phyloP scores from a whole-genome alignment of 768 basidiomycete species.

The Holtermannia corniformis region DNA sequence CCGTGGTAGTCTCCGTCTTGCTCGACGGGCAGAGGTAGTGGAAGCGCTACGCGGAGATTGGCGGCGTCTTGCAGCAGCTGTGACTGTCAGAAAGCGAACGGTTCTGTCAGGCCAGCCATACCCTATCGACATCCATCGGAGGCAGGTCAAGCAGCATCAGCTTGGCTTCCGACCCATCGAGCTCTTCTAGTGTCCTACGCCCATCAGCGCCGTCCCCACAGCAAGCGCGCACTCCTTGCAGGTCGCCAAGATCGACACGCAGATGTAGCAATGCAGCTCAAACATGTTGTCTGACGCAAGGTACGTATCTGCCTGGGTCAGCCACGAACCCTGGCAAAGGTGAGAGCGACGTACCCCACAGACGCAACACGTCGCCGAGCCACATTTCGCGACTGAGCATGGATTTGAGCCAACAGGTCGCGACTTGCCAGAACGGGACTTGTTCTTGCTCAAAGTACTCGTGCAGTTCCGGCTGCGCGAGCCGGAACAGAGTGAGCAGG shows the following conservation, averaged over 20 bases:
- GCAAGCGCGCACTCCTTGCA: slow-evolving; percentile 26
- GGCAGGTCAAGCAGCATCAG: slow-evolving; percentile 34
- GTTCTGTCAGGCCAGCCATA: slow-evolving; percentile 5
- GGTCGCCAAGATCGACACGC: slow-evolving; percentile 28
- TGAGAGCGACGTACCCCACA: slow-evolving; percentile 27
- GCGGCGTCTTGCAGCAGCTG: slow-evolving; percentile 34
- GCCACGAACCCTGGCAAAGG: background rate
- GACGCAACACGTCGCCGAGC: slow-evolving; percentile 27
- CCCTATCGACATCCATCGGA: slow-evolving; percentile 32
- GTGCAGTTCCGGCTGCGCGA: slow-evolving; percentile 25
- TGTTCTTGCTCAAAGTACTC: slow-evolving; percentile 36
- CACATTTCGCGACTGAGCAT: slow-evolving; percentile 32
- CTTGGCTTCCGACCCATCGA: slow-evolving; percentile 33
- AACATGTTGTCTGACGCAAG: slow-evolving; percentile 36
- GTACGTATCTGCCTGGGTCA: slow-evolving; percentile 20
- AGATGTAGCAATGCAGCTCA: slow-evolving; percentile 35
- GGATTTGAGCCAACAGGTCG: slow-evolving; percentile 25
- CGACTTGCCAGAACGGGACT: slow-evolving; percentile 25
- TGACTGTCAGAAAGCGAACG: background rate
- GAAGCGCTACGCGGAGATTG: slow-evolving; percentile 26
- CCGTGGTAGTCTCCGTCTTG: slow-evolving; percentile 3
- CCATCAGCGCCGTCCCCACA: background rate
- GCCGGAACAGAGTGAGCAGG: slow-evolving; percentile 27
- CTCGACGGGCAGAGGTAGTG: slow-evolving; percentile 24
- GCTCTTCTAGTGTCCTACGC: slow-evolving; percentile 34